phyloP scores from a whole-genome alignment of 1,284 basidiomycete species.

The Ceraceosorus guamensis region DNA sequence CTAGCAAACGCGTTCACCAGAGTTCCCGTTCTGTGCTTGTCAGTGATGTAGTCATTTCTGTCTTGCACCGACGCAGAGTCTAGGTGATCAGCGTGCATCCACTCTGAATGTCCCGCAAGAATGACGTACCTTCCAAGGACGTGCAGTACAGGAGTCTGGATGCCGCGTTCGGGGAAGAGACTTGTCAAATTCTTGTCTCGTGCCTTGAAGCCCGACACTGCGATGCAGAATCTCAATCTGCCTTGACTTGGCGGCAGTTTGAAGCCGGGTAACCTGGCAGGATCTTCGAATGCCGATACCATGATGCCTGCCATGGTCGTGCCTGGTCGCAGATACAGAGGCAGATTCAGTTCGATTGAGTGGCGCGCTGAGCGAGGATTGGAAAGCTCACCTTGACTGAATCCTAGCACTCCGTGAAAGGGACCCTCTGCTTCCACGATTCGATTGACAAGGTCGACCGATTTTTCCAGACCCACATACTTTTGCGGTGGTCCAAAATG shows the following conservation, averaged over 20 bases:
- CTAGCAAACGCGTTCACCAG: constrained; percentile 24
- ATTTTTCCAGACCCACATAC: constrained; percentile 35
- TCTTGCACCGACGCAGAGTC: neutral
- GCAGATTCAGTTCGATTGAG: too few relatives aligned
- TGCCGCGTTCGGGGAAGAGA: constrained; percentile 24
- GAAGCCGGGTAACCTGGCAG: constrained; percentile 24
- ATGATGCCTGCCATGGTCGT: constrained; percentile 35
- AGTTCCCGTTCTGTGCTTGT: constrained; percentile 30
- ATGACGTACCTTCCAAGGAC: constrained; percentile 27
- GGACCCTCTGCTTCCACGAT: constrained; percentile 28
- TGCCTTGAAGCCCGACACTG: constrained; percentile 40
- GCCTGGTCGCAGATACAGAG: constrained; percentile 10
- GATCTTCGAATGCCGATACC: constrained; percentile 38
- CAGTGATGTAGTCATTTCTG: constrained; percentile 30
- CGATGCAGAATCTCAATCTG: constrained; percentile 38
- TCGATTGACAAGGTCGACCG: constrained; percentile 29
- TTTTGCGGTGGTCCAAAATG: too few relatives aligned
- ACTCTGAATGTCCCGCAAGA: neutral
- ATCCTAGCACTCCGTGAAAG: constrained; percentile 44
- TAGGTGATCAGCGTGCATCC: neutral
- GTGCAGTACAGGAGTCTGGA: constrained; percentile 37
- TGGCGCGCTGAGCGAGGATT: neutral
- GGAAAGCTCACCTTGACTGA: constrained; percentile 24
- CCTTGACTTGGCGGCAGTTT: constrained; percentile 18
- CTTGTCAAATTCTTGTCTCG: constrained; percentile 25